These are phyloP conservation scores for Ziziphus jujuba DNA, from an alignment of 306 rosid species.

Conservation along the genomic window DNA sequence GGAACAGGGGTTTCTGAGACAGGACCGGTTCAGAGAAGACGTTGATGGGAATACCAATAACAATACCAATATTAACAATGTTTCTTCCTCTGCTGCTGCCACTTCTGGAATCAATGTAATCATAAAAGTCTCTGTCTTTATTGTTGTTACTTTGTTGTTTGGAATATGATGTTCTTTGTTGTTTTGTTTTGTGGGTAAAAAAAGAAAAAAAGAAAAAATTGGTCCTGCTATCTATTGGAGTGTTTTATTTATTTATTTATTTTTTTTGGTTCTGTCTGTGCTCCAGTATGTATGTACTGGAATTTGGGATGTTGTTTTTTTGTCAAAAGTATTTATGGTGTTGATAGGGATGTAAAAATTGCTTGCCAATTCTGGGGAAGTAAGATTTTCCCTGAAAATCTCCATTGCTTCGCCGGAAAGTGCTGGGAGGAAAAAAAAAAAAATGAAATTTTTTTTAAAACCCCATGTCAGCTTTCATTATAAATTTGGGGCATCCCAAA, in stretches of 20 bases:
- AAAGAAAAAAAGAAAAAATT: too few relatives aligned
- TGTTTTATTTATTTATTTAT: too few relatives aligned
- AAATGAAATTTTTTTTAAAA: too few relatives aligned
- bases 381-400: constrained; percentile 8
- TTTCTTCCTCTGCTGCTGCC: constrained; percentile 37
- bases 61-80: constrained; percentile 14
- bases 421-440: neutral
- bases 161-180: neutral
- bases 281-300: neutral
- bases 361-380: constrained; percentile 15
- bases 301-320: neutral
- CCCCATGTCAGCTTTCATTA: constrained; percentile 7
- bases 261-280: neutral
- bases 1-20: constrained; percentile 66
- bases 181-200: neutral
- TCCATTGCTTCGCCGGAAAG: constrained; percentile 4
- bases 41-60: constrained; percentile 30
- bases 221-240: too few relatives aligned
- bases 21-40: constrained; percentile 48
- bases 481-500: constrained; percentile 12
- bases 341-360: constrained; percentile 9
- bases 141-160: neutral
- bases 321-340: neutral
- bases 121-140: constrained; percentile 12
- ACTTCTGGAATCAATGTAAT: constrained; percentile 48